A percentile compares a stretch with the other conserved stretches of the same genome.
These are phyloP conservation scores for Pseudonitzschia multiseries DNA, from an alignment of 108 stramenopile genomes.

Conservation along the genomic window DNA sequence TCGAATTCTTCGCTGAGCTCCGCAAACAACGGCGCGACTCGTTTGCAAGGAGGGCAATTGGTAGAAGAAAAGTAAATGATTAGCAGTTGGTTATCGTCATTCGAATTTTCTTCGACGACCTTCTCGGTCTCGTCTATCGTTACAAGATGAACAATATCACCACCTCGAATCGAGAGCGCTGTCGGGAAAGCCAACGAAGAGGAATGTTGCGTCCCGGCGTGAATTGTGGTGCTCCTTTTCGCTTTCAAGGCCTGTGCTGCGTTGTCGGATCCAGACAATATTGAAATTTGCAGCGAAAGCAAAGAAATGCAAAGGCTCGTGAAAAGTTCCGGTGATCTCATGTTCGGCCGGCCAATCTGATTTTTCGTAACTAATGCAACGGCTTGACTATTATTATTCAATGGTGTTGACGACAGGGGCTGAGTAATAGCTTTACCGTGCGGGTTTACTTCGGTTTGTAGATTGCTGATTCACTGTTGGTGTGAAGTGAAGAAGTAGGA, in stretches of 20 bases:
- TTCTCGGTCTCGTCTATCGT: conserved; percentile 1
- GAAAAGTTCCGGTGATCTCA: neutral
- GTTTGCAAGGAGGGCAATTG: conserved; percentile 22
- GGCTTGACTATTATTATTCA: too few species aligned
- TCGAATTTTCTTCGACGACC: neutral
- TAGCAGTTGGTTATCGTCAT: conserved; percentile 13
- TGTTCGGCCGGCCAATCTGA: neutral
- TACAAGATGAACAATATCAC: conserved; percentile 7
- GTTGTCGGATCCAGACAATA: neutral
- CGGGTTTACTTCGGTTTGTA: too few species aligned
- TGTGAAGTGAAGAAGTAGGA: too few species aligned
- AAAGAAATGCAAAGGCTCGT: neutral
- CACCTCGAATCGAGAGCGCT: conserved; percentile 6
- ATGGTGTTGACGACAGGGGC: too few species aligned
- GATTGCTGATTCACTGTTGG: too few species aligned
- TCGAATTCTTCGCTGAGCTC: conserved; percentile 20
- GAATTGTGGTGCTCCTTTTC: neutral
- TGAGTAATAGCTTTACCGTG: too few species aligned
- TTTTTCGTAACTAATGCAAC: too few species aligned
- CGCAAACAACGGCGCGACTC: conserved; percentile 11
- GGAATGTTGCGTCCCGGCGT: neutral
- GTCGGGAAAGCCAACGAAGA: neutral
- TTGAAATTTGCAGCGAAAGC: neutral
- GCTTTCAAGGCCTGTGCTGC: neutral
- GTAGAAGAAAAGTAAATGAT: conserved; percentile 21